These are phyloP conservation scores for Lactarius tabidus DNA, from an alignment of 768 basidiomycete genomes.

Conservation along the genomic window DNA sequence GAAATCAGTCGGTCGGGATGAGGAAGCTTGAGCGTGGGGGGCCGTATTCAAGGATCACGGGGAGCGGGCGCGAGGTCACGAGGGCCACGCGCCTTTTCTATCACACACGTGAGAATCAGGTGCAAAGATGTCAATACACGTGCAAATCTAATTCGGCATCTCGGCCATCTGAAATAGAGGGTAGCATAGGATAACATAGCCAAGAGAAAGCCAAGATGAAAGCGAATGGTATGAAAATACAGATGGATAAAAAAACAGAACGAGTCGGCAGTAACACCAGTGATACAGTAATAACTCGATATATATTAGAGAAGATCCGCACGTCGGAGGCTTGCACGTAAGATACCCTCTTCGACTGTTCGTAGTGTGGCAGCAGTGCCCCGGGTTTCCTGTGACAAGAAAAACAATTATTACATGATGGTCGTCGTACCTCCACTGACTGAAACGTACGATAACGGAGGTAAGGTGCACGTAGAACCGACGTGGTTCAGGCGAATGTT, in stretches of 20 bases:
- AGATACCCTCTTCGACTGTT: slow-evolving; percentile 66
- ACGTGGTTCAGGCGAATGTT: slow-evolving; percentile 58
- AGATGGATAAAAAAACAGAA: slow-evolving; percentile 1
- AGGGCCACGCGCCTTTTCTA: slow-evolving; percentile 25
- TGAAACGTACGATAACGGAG: slow-evolving; percentile 63
- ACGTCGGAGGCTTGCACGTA: slow-evolving; percentile 63
- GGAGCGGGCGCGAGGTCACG: slow-evolving; percentile 22
- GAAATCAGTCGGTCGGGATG: neutral
- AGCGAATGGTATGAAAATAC: neutral
- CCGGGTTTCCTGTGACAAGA: slow-evolving; percentile 54
- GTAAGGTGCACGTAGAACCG: slow-evolving; percentile 72
- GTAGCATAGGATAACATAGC: too few relatives aligned
- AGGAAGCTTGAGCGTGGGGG: neutral
- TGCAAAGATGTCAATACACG: slow-evolving; percentile 26
- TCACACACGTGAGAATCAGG: slow-evolving; percentile 28
- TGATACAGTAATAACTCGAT: slow-evolving; percentile 1
- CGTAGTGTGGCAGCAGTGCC: slow-evolving; percentile 65
- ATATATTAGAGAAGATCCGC: slow-evolving; percentile 58
- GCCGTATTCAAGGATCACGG: slow-evolving; percentile 23
- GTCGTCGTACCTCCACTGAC: neutral
- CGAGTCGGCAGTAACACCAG: neutral
- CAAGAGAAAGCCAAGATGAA: too few relatives aligned
- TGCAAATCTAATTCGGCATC: slow-evolving; percentile 22
- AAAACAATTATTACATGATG: slow-evolving; percentile 22
- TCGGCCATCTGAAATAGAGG: slow-evolving; percentile 10